These are phyloP conservation scores for Hondaea fermentalgiana DNA, from an alignment of 108 stramenopile genomes.

Conservation along the genomic window DNA sequence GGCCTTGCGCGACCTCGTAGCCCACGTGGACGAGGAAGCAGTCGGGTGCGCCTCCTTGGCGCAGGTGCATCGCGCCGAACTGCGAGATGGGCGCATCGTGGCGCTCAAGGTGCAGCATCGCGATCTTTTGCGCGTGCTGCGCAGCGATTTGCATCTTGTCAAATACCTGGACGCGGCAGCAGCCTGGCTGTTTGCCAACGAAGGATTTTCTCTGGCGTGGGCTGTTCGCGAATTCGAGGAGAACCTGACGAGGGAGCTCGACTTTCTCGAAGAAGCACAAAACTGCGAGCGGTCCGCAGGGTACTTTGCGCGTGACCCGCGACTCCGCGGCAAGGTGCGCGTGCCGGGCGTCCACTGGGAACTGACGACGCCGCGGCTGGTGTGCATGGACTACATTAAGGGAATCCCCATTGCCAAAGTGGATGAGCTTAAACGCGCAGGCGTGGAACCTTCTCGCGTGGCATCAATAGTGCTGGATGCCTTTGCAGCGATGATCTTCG, in stretches of 20 bases:
- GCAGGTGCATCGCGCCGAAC: constrained; percentile 19
- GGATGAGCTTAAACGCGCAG: not conserved
- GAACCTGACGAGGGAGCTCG: not conserved
- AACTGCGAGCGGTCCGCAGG: not conserved
- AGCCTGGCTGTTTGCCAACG: not conserved
- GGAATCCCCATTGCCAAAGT: not conserved
- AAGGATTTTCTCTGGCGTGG: not conserved
- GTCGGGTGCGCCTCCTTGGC: constrained; percentile 19
- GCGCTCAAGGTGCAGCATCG: constrained; percentile 29
- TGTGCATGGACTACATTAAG: not conserved
- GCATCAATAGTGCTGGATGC: not conserved
- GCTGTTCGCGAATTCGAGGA: constrained; percentile 10
- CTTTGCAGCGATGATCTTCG: not conserved
- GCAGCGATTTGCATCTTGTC: not conserved
- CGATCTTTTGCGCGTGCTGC: not conserved
- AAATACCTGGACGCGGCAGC: not conserved
- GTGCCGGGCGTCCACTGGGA: not conserved
- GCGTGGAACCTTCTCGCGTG: not conserved
- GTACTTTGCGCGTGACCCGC: not conserved
- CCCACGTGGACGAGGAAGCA: not conserved
- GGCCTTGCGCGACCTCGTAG: not conserved
- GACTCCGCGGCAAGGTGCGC: not conserved
- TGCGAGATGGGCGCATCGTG: not conserved
- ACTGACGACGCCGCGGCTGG: not conserved
- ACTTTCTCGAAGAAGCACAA: constrained; percentile 21